Conservation (phyloP, 2,329 filamentous ascomycete genomes). For the Biscogniauxia sp. region DNA sequence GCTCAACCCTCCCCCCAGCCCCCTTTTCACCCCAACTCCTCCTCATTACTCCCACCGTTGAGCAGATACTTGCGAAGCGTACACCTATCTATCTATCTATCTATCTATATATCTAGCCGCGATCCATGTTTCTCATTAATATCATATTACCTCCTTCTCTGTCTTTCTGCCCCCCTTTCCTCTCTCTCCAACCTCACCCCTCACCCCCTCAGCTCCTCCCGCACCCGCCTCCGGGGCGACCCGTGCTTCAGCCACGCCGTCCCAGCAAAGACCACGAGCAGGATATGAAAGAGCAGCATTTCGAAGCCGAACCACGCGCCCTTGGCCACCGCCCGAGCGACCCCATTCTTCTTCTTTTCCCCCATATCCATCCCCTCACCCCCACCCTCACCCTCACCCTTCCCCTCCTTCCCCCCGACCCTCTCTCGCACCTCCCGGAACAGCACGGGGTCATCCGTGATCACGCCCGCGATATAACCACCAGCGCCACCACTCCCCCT, state of each 20-base stretch:
- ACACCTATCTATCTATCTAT: too few relatives aligned
- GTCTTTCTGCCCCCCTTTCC: neutral
- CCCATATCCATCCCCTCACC: neutral
- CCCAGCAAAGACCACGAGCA: constrained; percentile 9
- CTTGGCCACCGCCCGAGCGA: neutral
- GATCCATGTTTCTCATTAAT: neutral
- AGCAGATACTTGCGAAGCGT: too few relatives aligned
- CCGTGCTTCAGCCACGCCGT: constrained; percentile 17
- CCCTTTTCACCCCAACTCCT: too few relatives aligned
- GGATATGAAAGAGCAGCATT: constrained; percentile 13
- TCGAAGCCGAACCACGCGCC: neutral
- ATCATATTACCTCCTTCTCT: neutral
- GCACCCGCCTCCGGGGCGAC: constrained; percentile 15
- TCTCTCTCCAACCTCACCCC: neutral
- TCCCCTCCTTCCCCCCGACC: constrained; percentile 2
- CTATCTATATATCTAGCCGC: too few relatives aligned
- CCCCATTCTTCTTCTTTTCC: neutral
- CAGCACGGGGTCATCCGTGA: constrained; percentile 76
- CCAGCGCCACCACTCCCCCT: constrained; percentile 32
- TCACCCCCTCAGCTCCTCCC: constrained; percentile 17
- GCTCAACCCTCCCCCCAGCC: too few relatives aligned
- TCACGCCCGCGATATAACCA: constrained; percentile 68
- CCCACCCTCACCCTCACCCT: neutral
- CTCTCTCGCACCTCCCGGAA: constrained; percentile 60
- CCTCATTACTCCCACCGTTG: too few relatives aligned